These are phyloP conservation scores for Sporothrix inflata DNA, from an alignment of 2,329 filamentous ascomycete species.

Conservation along the genomic window DNA sequence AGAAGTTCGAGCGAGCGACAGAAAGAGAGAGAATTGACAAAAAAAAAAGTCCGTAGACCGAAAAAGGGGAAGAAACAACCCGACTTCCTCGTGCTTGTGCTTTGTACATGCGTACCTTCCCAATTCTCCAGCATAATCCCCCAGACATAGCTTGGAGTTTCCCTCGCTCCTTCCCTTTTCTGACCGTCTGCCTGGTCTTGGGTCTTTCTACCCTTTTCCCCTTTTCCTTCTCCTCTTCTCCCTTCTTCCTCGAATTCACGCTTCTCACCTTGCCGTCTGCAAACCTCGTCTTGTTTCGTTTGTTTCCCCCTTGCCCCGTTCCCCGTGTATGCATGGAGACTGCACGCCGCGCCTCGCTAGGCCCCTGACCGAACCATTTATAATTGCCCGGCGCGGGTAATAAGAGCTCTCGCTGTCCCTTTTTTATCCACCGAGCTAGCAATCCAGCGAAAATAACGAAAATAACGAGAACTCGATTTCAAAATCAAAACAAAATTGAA, in stretches of 20 bases:
- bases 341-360: background rate
- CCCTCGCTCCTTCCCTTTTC: background rate
- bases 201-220: background rate
- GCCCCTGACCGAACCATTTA: background rate
- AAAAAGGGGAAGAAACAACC: conserved; percentile 18
- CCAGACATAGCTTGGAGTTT: conserved; percentile 2
- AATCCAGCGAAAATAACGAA: background rate
- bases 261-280: background rate
- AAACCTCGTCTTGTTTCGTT: background rate
- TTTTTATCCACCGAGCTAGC: background rate
- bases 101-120: conserved; percentile 1
- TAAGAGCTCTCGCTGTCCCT: background rate
- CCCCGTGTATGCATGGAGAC: background rate
- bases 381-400: background rate
- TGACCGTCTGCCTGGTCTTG: background rate
- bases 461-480: background rate
- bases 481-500: background rate
- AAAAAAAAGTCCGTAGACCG: conserved; percentile 1
- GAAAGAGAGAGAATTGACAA: background rate
- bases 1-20: conserved; percentile 3
- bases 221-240: background rate
- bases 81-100: background rate
- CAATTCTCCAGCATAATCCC: background rate
- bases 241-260: background rate
- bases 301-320: background rate